phyloP scores from a whole-genome alignment of 441 rosid species.

The Populus hybrid region DNA sequence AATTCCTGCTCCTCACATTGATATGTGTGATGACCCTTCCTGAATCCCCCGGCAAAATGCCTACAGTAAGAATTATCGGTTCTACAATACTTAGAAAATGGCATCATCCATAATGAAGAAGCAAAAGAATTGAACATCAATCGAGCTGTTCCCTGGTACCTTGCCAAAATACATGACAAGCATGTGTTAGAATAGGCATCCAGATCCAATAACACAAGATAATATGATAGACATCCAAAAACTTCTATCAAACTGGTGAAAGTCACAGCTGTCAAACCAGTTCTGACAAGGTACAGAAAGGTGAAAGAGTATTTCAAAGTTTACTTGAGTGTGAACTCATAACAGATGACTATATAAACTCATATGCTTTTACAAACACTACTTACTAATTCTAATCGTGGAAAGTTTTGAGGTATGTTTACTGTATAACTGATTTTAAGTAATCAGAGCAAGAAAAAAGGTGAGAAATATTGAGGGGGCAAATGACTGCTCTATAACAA shows the following conservation, averaged over 20 bases:
- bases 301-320: not conserved
- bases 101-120: slow-evolving; percentile 91
- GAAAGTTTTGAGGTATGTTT: not conserved
- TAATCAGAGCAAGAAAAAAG: not conserved
- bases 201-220: slow-evolving; percentile 15
- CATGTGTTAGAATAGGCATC: slow-evolving; percentile 35
- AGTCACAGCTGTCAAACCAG: slow-evolving; percentile 4
- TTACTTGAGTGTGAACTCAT: slow-evolving; percentile 9
- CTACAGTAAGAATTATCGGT: slow-evolving; percentile 61
- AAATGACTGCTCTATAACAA: not conserved
- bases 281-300: slow-evolving; percentile 1
- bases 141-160: slow-evolving; percentile 96
- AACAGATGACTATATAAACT: not conserved
- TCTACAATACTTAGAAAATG: slow-evolving; percentile 83
- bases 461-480: not conserved
- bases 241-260: slow-evolving; percentile 10
- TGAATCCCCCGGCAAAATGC: slow-evolving; percentile 62
- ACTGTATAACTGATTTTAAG: not conserved
- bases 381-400: slow-evolving; percentile 1
- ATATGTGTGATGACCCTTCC: slow-evolving; percentile 53
- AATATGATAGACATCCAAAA: slow-evolving; percentile 6
- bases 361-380: not conserved
- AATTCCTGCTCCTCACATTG: slow-evolving; percentile 80
- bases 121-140: slow-evolving; percentile 84
- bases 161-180: slow-evolving; percentile 47